Base-by-base conservation (phyloP, 2,329 filamentous ascomycete species). In the Clonostachys rhizophaga region DNA sequence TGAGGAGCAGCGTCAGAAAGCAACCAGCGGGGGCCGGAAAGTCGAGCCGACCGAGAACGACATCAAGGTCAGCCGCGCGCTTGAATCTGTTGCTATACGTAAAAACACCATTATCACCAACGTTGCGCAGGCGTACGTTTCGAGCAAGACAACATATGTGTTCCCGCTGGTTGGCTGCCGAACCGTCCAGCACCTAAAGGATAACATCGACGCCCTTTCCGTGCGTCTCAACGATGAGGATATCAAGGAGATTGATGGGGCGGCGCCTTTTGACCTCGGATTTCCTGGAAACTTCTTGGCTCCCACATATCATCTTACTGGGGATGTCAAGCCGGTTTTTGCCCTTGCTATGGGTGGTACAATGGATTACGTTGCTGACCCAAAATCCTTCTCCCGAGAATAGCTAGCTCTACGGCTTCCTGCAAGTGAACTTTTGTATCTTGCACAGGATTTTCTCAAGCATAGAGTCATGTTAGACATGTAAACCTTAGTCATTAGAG, bases 91-190 rank as follows among this genome's bases (percentile, higher is more conserved):
- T 16, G 66, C 64, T 41, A 50, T 51, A 37, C 54, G 56, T 34
- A 65, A 64, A 51, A 49, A 53, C 46, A 64, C 59, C 7, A 49
- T 55, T 37, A 56, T 66, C 47, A 66, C 64, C 17, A 62, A 58
- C 47, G 56, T 69, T 34, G 83, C 84, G 9, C 63, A 87, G 12
- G 84, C 83, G 3, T 87, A 87, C 53, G 78, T 87, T 13, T 73
- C 84, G 70, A 71, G 76, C 46, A 86, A 87, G 64, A 68, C 79
- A 1, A 76, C 81, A 0, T 77, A 85, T 54, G 78, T 39, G 11
- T 39, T 39, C 11, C 36, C 36, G 12, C 36, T 39, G 3, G 36
- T 39, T 11, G 36, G 36, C 86, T 71, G 83, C 9, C 86, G 79
- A 52, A 63, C 36, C 3, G 11, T 84, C 12, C 76, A 81, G 47